These are phyloP conservation scores for Pholiota molesta DNA, from an alignment of 768 basidiomycete species.

Conservation along the genomic window DNA sequence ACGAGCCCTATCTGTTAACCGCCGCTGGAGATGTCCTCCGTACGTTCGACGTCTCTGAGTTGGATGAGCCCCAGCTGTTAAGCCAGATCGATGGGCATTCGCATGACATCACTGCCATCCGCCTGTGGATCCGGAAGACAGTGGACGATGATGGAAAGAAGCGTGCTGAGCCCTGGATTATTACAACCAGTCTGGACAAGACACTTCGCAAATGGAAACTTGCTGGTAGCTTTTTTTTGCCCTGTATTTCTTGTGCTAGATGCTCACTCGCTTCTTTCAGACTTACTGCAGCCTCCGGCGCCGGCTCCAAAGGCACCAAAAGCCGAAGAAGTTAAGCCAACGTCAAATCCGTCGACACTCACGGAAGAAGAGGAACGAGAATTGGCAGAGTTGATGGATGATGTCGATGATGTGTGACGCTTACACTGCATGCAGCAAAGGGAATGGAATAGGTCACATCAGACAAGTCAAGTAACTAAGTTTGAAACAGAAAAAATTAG, in stretches of 20 bases:
- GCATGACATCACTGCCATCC: slow-evolving; percentile 83
- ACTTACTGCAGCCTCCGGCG: slow-evolving; percentile 40
- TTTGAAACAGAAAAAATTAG: no score
- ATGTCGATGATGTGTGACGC: slow-evolving; percentile 18
- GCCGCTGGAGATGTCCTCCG: slow-evolving; percentile 85
- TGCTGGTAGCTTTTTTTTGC: slow-evolving; percentile 44
- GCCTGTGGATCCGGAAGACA: slow-evolving; percentile 66
- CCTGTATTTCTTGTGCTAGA: background rate
- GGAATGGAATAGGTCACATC: no score
- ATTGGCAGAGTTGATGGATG: slow-evolving; percentile 71
- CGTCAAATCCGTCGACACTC: slow-evolving; percentile 41
- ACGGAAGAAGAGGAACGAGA: slow-evolving; percentile 92
- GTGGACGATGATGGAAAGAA: slow-evolving; percentile 45
- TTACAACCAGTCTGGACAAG: slow-evolving; percentile 84
- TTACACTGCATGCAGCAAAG: background rate
- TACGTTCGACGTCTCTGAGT: slow-evolving; percentile 74
- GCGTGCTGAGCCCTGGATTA: slow-evolving; percentile 76
- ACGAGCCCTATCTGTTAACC: slow-evolving; percentile 76
- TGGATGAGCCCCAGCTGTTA: slow-evolving; percentile 71
- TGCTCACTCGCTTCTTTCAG: slow-evolving; percentile 25
- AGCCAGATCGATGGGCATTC: slow-evolving; percentile 83
- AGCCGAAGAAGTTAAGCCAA: slow-evolving; percentile 16
- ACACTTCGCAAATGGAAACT: slow-evolving; percentile 88
- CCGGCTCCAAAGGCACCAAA: slow-evolving; percentile 16
- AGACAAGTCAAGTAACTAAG: no score